These are phyloP conservation scores for Canavalia gladiata DNA, from an alignment of 306 rosid species.

Conservation along the genomic window DNA sequence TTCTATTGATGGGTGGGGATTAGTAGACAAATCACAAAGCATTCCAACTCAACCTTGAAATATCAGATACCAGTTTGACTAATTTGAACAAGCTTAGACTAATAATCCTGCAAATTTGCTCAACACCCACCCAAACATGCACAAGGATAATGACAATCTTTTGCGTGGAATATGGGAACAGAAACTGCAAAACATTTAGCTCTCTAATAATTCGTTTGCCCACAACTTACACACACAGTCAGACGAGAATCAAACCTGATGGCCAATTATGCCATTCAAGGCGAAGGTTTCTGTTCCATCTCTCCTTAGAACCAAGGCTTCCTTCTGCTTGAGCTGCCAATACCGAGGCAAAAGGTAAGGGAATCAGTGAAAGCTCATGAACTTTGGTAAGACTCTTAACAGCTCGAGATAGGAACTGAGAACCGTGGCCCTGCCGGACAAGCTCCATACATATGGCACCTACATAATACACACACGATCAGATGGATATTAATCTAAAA, in stretches of 20 bases:
- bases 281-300: conserved; percentile 76
- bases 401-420: conserved; percentile 63
- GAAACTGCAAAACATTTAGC: neutral
- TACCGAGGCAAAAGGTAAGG: conserved; percentile 74
- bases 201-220: conserved; percentile 26
- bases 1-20: neutral
- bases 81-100: conserved; percentile 30
- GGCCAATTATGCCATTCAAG: conserved; percentile 92
- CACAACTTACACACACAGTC: conserved; percentile 10
- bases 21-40: conserved; percentile 18
- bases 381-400: conserved; percentile 70
- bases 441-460: conserved; percentile 89
- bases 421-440: conserved; percentile 57
- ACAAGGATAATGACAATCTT: conserved; percentile 34
- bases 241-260: conserved; percentile 72
- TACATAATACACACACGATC: conserved; percentile 51
- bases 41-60: conserved; percentile 34
- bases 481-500: conserved; percentile 20
- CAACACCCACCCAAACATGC: neutral
- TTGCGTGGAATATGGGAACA: neutral
- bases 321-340: conserved; percentile 90
- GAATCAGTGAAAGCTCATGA: conserved; percentile 58
- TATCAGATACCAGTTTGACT: conserved; percentile 24
- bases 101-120: conserved; percentile 32
- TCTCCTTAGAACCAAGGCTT: conserved; percentile 83